Evolutionary conservation across 306 rosid genomes (phyloP).

Genomic region (Chamaecrista fasciculata): DNA sequence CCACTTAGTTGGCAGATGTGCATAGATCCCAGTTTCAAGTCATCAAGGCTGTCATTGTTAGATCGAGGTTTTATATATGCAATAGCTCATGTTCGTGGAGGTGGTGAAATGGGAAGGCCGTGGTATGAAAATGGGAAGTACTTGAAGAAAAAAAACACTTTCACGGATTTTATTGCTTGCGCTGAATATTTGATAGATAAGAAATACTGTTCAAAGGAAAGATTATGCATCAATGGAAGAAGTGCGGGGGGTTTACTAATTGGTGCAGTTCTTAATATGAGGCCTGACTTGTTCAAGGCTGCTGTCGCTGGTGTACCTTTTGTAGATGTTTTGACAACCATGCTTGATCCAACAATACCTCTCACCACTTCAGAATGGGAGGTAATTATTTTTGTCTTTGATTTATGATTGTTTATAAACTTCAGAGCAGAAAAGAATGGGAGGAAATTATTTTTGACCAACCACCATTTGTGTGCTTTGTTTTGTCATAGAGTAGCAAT

Average conservation of each 20-base stretch:
- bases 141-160: conserved; percentile 82
- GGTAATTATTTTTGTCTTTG: conserved; percentile 44
- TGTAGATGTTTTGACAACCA: conserved; percentile 91
- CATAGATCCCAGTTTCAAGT: conserved; percentile 73
- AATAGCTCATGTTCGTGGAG: conserved; percentile 93
- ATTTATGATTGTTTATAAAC: no score
- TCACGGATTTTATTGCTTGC: conserved; percentile 84
- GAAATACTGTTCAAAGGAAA: conserved; percentile 72
- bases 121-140: conserved; percentile 97
- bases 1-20: conserved; percentile 50
- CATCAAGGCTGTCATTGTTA: conserved; percentile 80
- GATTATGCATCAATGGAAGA: conserved; percentile 76
- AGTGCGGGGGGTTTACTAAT: conserved; percentile 96
- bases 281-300: conserved; percentile 94
- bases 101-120: conserved; percentile 98
- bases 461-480: no score
- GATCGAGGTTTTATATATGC: conserved; percentile 86
- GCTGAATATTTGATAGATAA: conserved; percentile 83
- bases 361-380: conserved; percentile 98
- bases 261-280: conserved; percentile 96
- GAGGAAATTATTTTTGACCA: no score
- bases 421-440: no score
- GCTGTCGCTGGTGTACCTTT: conserved; percentile 95
- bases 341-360: conserved; percentile 97
- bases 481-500: no score